These are phyloP conservation scores for Botrytis sinoallii DNA, from an alignment of 2,329 filamentous ascomycete species.

Conservation along the genomic window DNA sequence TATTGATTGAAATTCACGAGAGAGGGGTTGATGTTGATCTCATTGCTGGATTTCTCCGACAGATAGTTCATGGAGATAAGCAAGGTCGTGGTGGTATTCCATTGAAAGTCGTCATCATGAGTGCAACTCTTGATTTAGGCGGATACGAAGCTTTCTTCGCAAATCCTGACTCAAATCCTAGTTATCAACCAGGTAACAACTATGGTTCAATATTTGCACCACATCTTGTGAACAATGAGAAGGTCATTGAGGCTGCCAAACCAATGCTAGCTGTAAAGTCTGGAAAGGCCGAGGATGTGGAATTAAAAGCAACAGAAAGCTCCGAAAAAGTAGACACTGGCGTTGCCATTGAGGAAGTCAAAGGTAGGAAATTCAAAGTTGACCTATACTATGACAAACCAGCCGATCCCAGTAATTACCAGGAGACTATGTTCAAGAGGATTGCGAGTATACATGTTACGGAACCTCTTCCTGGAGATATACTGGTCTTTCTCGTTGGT, in stretches of 20 bases:
- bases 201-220: slow-evolving; percentile 29
- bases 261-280: slow-evolving; percentile 11
- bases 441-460: slow-evolving; percentile 85
- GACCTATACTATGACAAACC: slow-evolving; percentile 73
- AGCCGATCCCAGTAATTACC: slow-evolving; percentile 64
- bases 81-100: slow-evolving; percentile 67
- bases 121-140: slow-evolving; percentile 88
- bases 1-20: slow-evolving; percentile 94
- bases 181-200: slow-evolving; percentile 36
- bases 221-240: slow-evolving; percentile 24
- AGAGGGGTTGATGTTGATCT: slow-evolving; percentile 92
- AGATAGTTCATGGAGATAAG: slow-evolving; percentile 62
- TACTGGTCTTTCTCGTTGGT: slow-evolving; percentile 87
- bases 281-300: not conserved
- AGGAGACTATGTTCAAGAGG: slow-evolving; percentile 75
- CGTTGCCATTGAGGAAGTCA: slow-evolving; percentile 54
- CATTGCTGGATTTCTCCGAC: slow-evolving; percentile 81
- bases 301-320: not conserved
- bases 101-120: slow-evolving; percentile 93
- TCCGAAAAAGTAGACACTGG: slow-evolving; percentile 24
- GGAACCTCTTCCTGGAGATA: slow-evolving; percentile 88
- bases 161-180: slow-evolving; percentile 25
- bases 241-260: slow-evolving; percentile 2
- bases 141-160: slow-evolving; percentile 73
- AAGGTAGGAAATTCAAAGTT: slow-evolving; percentile 85